Base-by-base conservation (phyloP, 495 filamentous ascomycete genomes). In the Talaromyces adpressus region DNA sequence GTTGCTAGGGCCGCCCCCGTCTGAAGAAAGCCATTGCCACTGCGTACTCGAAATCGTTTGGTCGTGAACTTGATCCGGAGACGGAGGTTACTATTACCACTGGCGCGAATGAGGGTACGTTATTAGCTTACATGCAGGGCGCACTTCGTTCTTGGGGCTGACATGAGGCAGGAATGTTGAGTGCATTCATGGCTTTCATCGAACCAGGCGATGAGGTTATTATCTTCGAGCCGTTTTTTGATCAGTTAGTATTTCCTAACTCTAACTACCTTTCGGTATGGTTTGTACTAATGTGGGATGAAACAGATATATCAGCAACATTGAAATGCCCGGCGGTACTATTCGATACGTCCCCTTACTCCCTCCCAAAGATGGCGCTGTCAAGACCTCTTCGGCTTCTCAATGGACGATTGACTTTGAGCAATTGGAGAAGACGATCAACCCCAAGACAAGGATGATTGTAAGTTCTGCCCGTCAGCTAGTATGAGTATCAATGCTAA, bases 161-260 rank as follows among this genome's bases (percentile, higher is more conserved):
- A 56, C 11, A 14, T 3, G 20, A 59, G 68, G 18, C 57, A 83
- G 82, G 86, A 36, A 97, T 96, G 89, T 83, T 98, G 45, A 91
- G 89, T 68, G 94, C 94, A 2, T 97, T 98, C 71, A 97, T 98
- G 94, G 94, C 82, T 6, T 98, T 98, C 67, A 87, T 98, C 63
- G 94, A 98, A 75, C 82, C 82, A 0, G 94, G 91, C 4, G 94
- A 98, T 69, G 94, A 98, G 74, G 95, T 97, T 58, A 96, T 98
- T 49, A 85, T 98, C 60, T 96, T 98, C 76, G 94, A 98, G 79
- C 94, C 94, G 6, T 98, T 97, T 79, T 98, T 97, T 70, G 94
- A 98, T 77, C 94, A 98, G 87, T 93, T 79, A 71, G 85, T 72
- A 57, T 22, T 22, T 2, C 16, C 11, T 30, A 0, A 3, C 6